Conservation (phyloP, 371 early-diverging fungal genomes). For the Lichtheimia ramosa region DNA sequence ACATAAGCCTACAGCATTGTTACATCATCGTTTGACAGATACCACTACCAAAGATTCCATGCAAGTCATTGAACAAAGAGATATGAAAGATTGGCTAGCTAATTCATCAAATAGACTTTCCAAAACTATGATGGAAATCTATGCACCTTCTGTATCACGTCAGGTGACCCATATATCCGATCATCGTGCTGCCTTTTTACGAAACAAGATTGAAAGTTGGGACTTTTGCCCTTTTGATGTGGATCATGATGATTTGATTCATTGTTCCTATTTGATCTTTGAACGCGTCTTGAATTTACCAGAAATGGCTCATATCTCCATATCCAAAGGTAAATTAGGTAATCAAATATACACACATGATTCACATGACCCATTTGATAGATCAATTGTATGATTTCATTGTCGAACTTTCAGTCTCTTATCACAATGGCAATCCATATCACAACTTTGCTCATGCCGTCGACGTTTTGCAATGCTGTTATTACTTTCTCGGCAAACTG, state of each 20-base stretch:
- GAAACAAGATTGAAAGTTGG: constrained; percentile 58
- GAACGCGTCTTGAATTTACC: constrained; percentile 59
- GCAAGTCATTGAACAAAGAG: constrained; percentile 10
- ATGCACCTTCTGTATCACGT: constrained; percentile 10
- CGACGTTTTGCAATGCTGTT: constrained; percentile 83
- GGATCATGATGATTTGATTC: constrained; percentile 61
- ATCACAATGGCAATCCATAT: constrained; percentile 77
- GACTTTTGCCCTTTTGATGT: constrained; percentile 70
- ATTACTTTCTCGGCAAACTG: constrained; percentile 66
- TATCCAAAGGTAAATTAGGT: constrained; percentile 49
- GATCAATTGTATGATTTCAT: constrained; percentile 62
- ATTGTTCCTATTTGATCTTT: constrained; percentile 66
- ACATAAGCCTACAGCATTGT: constrained; percentile 7
- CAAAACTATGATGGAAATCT: constrained; percentile 26
- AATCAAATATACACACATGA: neutral
- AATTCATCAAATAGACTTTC: too few species aligned
- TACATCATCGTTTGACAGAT: constrained; percentile 26
- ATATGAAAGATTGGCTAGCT: too few species aligned
- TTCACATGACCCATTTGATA: constrained; percentile 12
- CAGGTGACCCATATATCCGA: constrained; percentile 6
- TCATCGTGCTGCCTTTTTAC: constrained; percentile 42
- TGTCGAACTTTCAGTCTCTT: constrained; percentile 58
- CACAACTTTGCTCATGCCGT: constrained; percentile 88
- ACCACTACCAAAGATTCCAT: constrained; percentile 20
- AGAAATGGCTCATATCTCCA: constrained; percentile 50